These are phyloP conservation scores for Escallonia herrerae DNA, from an alignment of 129 eudicot species.

Conservation along the genomic window DNA sequence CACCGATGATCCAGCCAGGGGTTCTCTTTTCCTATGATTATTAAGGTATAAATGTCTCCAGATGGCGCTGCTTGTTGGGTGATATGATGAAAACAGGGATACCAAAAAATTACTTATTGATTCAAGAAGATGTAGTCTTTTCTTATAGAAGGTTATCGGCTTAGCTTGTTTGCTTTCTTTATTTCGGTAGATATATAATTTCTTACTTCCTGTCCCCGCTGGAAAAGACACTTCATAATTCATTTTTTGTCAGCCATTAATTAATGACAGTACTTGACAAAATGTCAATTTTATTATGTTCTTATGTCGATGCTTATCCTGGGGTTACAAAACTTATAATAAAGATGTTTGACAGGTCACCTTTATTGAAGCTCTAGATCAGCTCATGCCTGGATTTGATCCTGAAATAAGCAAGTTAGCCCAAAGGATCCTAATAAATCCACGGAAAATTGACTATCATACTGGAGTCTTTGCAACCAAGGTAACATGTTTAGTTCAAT, in stretches of 20 bases:
- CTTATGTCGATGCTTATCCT: not conserved
- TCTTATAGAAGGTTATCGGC: not conserved
- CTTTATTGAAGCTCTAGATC: conserved; percentile 93
- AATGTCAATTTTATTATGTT: not conserved
- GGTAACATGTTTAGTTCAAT: conserved; percentile 30
- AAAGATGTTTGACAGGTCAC: conserved; percentile 53
- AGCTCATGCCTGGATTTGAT: conserved; percentile 98
- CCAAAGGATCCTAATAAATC: conserved; percentile 80
- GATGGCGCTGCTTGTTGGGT: not conserved
- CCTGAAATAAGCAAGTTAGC: conserved; percentile 92
- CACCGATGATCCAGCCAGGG: not conserved
- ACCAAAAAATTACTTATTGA: not conserved
- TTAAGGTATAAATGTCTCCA: not conserved
- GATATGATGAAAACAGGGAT: too few species aligned
- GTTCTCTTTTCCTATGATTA: not conserved
- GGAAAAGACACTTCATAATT: not conserved
- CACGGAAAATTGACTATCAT: conserved; percentile 88
- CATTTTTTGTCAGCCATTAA: not conserved
- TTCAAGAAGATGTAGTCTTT: not conserved
- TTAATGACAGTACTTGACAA: too few species aligned
- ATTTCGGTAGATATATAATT: not conserved
- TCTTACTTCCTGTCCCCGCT: not conserved
- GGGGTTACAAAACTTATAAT: conserved; percentile 7
- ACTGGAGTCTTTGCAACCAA: conserved; percentile 92
- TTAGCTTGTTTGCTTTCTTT: not conserved